phyloP scores from a whole-genome alignment of 257 asterid species.

The Ilex aquifolium region DNA sequence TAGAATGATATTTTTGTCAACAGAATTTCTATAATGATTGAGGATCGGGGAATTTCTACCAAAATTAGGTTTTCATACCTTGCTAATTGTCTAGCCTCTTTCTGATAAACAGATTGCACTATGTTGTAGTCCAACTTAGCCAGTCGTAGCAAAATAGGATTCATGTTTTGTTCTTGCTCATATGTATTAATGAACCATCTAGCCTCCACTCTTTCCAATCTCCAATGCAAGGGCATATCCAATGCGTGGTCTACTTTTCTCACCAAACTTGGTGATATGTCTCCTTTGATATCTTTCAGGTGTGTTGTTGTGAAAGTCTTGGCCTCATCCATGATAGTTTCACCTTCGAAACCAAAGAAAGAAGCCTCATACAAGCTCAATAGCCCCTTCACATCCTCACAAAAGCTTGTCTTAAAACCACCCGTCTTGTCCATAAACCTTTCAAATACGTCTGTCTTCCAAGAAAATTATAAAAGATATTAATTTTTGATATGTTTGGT shows the following conservation, averaged over 20 bases:
- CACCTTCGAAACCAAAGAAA: conserved; percentile 9
- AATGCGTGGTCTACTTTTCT: conserved; percentile 6
- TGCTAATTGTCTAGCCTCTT: neutral
- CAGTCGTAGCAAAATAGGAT: neutral
- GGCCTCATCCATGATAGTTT: conserved; percentile 22
- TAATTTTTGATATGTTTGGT: no score
- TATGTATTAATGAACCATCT: conserved; percentile 1
- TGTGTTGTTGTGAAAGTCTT: conserved; percentile 16
- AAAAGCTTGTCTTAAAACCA: conserved; percentile 4
- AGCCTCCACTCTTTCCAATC: conserved; percentile 3
- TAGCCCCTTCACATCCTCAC: conserved; percentile 17
- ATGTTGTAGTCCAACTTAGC: conserved; percentile 1
- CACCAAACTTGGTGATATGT: neutral
- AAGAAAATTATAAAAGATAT: no score
- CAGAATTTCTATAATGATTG: no score
- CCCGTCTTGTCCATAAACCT: conserved; percentile 21
- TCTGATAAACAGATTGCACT: neutral
- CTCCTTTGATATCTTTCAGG: neutral
- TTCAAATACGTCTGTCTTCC: conserved; percentile 22
- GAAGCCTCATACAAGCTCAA: conserved; percentile 34
- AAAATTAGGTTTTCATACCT: neutral
- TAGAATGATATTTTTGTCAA: no score
- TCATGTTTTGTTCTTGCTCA: neutral
- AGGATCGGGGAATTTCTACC: no score
- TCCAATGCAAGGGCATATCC: conserved; percentile 10